Conservation (phyloP, 2,329 filamentous ascomycete species). For the Talaromyces rugulosus region DNA sequence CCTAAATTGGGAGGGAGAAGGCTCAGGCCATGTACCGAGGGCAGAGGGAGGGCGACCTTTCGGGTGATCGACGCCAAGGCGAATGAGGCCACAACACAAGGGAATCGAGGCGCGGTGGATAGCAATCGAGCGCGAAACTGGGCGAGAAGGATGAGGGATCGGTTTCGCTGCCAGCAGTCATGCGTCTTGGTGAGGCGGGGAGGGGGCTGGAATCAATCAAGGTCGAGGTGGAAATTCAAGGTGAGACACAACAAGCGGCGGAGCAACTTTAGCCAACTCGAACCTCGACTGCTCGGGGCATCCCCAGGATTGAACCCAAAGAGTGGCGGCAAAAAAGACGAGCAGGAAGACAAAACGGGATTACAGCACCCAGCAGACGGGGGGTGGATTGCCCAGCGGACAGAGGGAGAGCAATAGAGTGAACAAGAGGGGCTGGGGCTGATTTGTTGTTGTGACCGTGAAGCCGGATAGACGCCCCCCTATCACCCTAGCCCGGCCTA, state of each 20-base stretch:
- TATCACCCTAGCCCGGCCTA: background rate
- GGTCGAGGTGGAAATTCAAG: constrained; percentile 22
- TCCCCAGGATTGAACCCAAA: background rate
- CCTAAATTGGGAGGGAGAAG: background rate
- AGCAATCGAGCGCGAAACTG: background rate
- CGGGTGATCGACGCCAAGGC: constrained; percentile 15
- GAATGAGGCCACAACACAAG: constrained; percentile 10
- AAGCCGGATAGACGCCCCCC: background rate
- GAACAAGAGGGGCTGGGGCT: background rate
- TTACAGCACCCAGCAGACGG: background rate
- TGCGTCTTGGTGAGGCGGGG: constrained; percentile 8
- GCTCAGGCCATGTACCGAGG: constrained; percentile 11
- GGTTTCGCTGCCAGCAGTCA: background rate
- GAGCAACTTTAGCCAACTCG: constrained; percentile 25
- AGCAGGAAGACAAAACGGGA: background rate
- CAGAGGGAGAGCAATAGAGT: background rate
- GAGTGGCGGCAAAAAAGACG: background rate
- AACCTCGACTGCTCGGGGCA: background rate
- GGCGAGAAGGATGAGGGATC: background rate
- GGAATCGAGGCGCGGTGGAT: background rate
- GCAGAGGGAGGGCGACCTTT: background rate
- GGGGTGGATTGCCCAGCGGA: background rate
- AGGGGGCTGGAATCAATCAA: constrained; percentile 8
- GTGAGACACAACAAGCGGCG: constrained; percentile 31
- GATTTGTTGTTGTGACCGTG: constrained; percentile 5